Conservation (phyloP, 768 basidiomycete species). For the Gloeopeniophorella convolvens region DNA sequence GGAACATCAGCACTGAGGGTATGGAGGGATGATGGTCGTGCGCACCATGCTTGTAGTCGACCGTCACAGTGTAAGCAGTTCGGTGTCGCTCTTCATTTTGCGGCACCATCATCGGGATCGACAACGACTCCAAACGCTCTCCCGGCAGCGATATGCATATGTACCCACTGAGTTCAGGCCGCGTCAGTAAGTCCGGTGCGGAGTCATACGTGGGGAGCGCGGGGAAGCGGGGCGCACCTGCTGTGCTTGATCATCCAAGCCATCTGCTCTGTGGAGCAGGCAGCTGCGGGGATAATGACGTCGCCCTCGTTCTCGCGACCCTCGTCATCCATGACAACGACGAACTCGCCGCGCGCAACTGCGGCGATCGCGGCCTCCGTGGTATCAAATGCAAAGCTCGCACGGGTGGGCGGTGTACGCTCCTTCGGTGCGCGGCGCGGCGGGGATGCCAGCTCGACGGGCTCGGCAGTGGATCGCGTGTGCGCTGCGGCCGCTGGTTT, state of each 20-base stretch:
- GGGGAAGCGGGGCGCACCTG: constrained; percentile 48
- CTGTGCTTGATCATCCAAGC: constrained; percentile 98
- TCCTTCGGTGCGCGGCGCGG: constrained; percentile 24
- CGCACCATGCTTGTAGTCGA: constrained; percentile 86
- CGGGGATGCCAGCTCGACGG: constrained; percentile 17
- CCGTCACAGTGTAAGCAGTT: constrained; percentile 94
- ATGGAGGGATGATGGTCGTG: neutral
- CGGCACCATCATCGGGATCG: constrained; percentile 92
- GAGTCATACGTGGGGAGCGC: constrained; percentile 3
- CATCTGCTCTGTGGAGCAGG: constrained; percentile 93
- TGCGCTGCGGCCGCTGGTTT: neutral
- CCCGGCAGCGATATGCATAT: constrained; percentile 83
- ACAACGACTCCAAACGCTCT: constrained; percentile 66
- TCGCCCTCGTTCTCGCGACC: constrained; percentile 96
- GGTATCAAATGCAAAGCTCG: constrained; percentile 62
- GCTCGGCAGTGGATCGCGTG: neutral
- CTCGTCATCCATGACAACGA: constrained; percentile 98
- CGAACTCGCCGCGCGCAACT: constrained; percentile 76
- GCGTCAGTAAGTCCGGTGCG: constrained; percentile 5
- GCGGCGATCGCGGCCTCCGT: constrained; percentile 76
- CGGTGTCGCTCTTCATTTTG: constrained; percentile 84
- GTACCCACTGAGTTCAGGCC: constrained; percentile 81
- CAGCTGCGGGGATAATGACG: constrained; percentile 79
- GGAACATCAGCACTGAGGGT: neutral
- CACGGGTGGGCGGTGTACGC: constrained; percentile 22